phyloP scores from a whole-genome alignment of 805 yeast species.

The Kazachstania africana region DNA sequence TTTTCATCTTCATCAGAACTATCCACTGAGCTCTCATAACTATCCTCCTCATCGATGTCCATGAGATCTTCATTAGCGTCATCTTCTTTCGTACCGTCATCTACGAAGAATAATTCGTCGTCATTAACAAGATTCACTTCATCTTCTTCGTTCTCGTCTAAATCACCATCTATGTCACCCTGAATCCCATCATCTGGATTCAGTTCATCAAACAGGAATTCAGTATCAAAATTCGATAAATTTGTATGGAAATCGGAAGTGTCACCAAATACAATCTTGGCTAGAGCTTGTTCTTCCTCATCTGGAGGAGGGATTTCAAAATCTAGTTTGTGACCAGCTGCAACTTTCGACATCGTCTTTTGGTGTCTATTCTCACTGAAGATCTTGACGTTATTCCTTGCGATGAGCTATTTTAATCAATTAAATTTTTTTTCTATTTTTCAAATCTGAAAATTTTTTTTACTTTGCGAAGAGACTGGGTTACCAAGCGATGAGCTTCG shows the following conservation, averaged over 20 bases:
- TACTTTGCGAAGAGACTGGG: no score
- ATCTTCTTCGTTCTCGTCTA: slow-evolving; percentile 22
- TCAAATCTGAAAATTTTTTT: no score
- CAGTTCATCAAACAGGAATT: slow-evolving; percentile 21
- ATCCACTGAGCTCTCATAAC: slow-evolving; percentile 16
- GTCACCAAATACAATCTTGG: slow-evolving; percentile 86
- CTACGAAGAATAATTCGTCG: slow-evolving; percentile 17
- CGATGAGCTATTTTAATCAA: no score
- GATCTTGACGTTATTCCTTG: no score
- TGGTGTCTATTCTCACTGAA: slow-evolving; percentile 4
- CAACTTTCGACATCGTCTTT: not conserved
- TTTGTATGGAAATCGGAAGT: slow-evolving; percentile 36
- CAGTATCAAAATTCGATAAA: slow-evolving; percentile 53
- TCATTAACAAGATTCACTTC: slow-evolving; percentile 15
- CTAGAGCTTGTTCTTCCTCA: slow-evolving; percentile 69
- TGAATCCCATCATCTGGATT: slow-evolving; percentile 20
- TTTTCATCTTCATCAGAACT: slow-evolving; percentile 19
- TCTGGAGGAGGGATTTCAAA: slow-evolving; percentile 52
- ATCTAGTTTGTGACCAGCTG: slow-evolving; percentile 1
- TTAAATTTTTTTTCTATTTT: no score
- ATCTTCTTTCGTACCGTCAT: slow-evolving; percentile 10
- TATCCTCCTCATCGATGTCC: slow-evolving; percentile 37
- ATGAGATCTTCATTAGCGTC: slow-evolving; percentile 20
- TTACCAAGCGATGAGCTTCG: no score
- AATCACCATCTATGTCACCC: slow-evolving; percentile 21